Base-by-base conservation (phyloP, 805 yeast genomes). In the Teunomyces funiuensis region DNA sequence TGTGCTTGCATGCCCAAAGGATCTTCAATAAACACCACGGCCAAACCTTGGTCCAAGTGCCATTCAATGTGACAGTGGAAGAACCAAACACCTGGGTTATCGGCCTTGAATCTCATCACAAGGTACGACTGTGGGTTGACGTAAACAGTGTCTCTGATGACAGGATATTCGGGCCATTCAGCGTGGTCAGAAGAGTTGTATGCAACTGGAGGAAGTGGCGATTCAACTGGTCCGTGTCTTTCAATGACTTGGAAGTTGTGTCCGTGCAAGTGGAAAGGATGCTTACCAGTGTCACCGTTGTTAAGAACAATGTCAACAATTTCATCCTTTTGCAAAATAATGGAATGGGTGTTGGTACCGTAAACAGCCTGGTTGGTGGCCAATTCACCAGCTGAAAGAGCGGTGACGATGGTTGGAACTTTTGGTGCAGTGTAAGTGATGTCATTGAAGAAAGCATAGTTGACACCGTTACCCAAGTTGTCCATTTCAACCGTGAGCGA, bases 11-110 rank as follows among this genome's bases (percentile, higher is more conserved):
- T 73, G 42, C 74, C 74, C 8, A 62, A 52, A 20, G 99, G 99
- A 42, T 88, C 96, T 69, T 91, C 99, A 41, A 91, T 69, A 33
- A 93, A 69, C 8, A 75, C 72, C 42, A 89, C 54, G 9, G 95
- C 95, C 55, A 91, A 77, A 58, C 99, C 99, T 73, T 93, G 98
- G 57, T 82, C 77, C 74, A 91, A 77, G 71, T 93, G 99, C 99
- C 99, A 91, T 64, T 93, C 98, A 57, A 93, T 85, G 64, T 91
- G 99, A 69, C 99, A 91, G 71, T 91, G 99, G 95, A 93, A 93
- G 65, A 83, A 79, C 99, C 98, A 91, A 33, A 90, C 90, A 72
- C 99, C 99, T 23, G 98, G 99, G 65, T 93, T 93, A 61, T 85
- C 83, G 40, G 98, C 95, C 58, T 77, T 79, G 75, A 89, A 91